These are phyloP conservation scores for Rhizoclosmatium sp. DNA, from an alignment of 192 early-diverging fungal species.

Conservation along the genomic window DNA sequence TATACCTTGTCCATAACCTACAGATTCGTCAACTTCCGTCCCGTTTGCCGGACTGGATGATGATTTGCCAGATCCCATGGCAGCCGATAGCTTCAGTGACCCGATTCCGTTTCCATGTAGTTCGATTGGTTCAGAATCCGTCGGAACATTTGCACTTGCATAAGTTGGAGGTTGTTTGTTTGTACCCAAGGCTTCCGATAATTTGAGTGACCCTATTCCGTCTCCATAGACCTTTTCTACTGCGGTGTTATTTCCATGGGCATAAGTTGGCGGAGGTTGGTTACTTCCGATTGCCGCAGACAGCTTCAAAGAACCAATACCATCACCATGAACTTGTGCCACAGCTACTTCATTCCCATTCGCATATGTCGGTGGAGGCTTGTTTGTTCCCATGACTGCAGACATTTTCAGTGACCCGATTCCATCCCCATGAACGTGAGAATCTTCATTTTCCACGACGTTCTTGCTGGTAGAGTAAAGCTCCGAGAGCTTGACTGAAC, in stretches of 20 bases:
- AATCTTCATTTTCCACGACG: no score
- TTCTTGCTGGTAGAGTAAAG: no score
- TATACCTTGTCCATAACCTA: not conserved
- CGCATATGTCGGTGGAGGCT: not conserved
- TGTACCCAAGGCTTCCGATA: not conserved
- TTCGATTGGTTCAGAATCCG: not conserved
- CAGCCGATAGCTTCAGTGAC: not conserved
- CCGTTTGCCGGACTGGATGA: not conserved
- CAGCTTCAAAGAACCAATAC: not conserved
- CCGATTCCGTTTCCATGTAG: not conserved
- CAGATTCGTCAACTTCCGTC: not conserved
- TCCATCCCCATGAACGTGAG: not conserved
- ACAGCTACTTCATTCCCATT: not conserved
- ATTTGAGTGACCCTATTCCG: not conserved
- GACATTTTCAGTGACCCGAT: slow-evolving; percentile 12
- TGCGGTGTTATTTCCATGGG: not conserved
- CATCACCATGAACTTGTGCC: slow-evolving; percentile 4
- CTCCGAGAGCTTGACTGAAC: not conserved
- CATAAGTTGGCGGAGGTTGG: not conserved
- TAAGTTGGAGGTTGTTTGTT: not conserved
- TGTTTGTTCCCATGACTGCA: not conserved
- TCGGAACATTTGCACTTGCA: not conserved
- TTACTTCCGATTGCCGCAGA: not conserved
- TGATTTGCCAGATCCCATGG: not conserved
- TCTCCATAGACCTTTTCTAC: not conserved